Percentiles rank a stretch among this genome's conserved stretches.
Conservation (phyloP, 2,329 filamentous ascomycete genomes). For the Colletotrichum melonis region DNA sequence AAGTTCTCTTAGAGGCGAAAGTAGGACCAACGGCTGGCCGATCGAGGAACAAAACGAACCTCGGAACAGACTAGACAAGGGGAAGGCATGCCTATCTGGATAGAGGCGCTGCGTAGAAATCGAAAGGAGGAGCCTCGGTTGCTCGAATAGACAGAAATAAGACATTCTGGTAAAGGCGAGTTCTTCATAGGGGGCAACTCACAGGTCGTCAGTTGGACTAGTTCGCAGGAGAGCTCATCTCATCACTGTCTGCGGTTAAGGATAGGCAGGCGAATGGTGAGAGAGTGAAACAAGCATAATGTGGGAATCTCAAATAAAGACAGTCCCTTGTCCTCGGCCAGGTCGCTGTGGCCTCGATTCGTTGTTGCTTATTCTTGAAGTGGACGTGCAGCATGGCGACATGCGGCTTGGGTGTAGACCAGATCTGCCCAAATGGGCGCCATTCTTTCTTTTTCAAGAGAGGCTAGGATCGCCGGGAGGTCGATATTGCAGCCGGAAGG, state of each 20-base stretch:
- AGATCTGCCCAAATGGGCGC: slow-evolving; percentile 29
- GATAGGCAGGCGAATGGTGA: slow-evolving; percentile 9
- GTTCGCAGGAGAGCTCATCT: background rate
- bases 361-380: slow-evolving; percentile 29
- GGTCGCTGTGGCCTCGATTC: slow-evolving; percentile 16
- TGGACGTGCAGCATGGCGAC: slow-evolving; percentile 19
- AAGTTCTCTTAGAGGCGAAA: background rate
- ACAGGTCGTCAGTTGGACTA: background rate
- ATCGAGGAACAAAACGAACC: background rate
- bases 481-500: slow-evolving; percentile 34
- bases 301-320: slow-evolving; percentile 31
- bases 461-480: slow-evolving; percentile 30
- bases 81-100: background rate
- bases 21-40: background rate
- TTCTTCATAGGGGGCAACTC: background rate
- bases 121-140: slow-evolving; percentile 4
- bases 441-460: slow-evolving; percentile 23
- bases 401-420: slow-evolving; percentile 14
- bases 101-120: background rate
- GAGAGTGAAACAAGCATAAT: slow-evolving; percentile 34
- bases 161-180: slow-evolving; percentile 26
- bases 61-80: background rate
- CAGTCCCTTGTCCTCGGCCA: slow-evolving; percentile 3
- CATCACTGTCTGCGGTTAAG: background rate
- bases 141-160: slow-evolving; percentile 26